Conservation (phyloP, 768 basidiomycete species). For the Dictyophora rubrovolvata region DNA sequence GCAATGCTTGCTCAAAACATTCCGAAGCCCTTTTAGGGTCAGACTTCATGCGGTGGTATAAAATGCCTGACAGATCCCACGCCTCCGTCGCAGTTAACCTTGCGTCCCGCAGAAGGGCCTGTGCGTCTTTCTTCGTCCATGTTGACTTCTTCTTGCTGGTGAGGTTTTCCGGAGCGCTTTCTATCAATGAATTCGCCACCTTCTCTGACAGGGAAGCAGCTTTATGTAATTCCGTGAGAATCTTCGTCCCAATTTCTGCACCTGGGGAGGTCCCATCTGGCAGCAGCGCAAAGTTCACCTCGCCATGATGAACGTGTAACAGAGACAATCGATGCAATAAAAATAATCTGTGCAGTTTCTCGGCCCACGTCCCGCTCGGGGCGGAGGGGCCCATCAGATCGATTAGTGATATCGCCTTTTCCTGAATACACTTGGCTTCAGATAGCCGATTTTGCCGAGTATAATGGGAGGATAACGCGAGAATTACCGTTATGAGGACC, state of each 20-base stretch:
- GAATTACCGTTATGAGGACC: conserved; percentile 45
- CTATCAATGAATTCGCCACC: conserved; percentile 45
- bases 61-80: conserved; percentile 63
- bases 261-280: conserved; percentile 17
- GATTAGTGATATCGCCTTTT: conserved; percentile 43
- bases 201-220: conserved; percentile 63
- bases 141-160: conserved; percentile 34
- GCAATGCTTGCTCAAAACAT: conserved; percentile 61
- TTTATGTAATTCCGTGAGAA: conserved; percentile 44
- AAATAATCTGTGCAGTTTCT: conserved; percentile 53
- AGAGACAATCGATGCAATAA: conserved; percentile 68
- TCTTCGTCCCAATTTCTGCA: conserved; percentile 20
- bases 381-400: conserved; percentile 27
- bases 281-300: conserved; percentile 49
- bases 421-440: conserved; percentile 48
- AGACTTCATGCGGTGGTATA: conserved; percentile 37
- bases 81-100: conserved; percentile 63
- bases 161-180: conserved; percentile 15
- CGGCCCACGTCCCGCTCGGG: conserved; percentile 22
- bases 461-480: conserved; percentile 65
- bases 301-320: conserved; percentile 61
- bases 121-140: conserved; percentile 45
- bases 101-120: conserved; percentile 53
- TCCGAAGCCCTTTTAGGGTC: conserved; percentile 33
- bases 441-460: conserved; percentile 46